Percentiles rank a stretch among this genome's conserved stretches.
Evolutionary conservation across 139 green algal genomes (phyloP).

Genomic region (Asterochloris erici): DNA sequence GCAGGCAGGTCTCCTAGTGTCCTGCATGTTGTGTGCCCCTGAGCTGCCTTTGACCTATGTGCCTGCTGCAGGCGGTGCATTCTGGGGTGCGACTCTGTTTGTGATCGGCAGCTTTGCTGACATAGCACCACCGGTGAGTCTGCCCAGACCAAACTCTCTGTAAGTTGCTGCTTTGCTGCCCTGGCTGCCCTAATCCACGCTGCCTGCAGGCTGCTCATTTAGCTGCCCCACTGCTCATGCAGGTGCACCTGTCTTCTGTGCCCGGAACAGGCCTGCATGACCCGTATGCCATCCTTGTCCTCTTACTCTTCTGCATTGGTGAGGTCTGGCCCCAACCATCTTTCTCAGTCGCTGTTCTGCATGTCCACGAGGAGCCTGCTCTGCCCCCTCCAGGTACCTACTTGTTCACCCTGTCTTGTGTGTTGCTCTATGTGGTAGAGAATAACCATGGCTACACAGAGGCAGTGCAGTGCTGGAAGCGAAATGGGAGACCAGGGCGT

Average conservation of each 20-base stretch:
- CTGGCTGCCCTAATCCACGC: not conserved
- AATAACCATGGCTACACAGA: slow-evolving; percentile 6
- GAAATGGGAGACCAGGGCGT: not conserved
- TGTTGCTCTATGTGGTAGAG: slow-evolving; percentile 4
- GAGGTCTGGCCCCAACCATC: no score
- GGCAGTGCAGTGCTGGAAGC: not conserved
- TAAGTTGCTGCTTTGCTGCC: not conserved
- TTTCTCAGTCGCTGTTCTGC: no score
- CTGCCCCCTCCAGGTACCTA: not conserved
- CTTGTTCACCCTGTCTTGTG: slow-evolving; percentile 5
- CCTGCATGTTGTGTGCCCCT: no score
- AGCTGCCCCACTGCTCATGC: not conserved
- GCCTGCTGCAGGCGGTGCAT: not conserved
- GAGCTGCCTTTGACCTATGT: no score
- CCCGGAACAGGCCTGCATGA: not conserved
- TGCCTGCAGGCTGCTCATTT: no score
- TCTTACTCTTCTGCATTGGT: slow-evolving; percentile 12
- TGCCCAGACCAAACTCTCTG: not conserved
- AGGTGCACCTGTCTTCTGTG: not conserved
- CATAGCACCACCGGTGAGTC: not conserved
- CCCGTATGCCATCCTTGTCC: not conserved
- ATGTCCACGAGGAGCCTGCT: no score
- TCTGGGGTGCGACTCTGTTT: slow-evolving; percentile 4
- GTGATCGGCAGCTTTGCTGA: slow-evolving; percentile 15
- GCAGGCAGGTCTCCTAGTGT: not conserved